These are phyloP conservation scores for Penicillium sp. DNA, from an alignment of 2,329 filamentous ascomycete species.

Conservation along the genomic window DNA sequence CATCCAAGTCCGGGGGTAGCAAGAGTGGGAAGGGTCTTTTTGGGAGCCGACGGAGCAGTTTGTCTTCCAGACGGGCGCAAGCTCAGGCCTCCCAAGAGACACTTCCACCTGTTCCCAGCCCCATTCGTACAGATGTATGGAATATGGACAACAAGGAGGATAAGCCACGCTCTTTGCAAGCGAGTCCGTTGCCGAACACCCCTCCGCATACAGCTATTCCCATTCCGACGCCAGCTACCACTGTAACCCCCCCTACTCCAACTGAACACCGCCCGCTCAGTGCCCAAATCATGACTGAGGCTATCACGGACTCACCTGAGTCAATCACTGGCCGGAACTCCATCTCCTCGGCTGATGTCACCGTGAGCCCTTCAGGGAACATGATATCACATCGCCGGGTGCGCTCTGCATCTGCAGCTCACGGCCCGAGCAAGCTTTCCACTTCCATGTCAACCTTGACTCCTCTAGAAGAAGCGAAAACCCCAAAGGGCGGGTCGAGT, in stretches of 20 bases:
- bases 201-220: slow-evolving; percentile 33
- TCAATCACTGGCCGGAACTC: slow-evolving; percentile 30
- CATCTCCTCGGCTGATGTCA: slow-evolving; percentile 46
- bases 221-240: slow-evolving; percentile 51
- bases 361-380: slow-evolving; percentile 63
- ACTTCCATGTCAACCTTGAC: slow-evolving; percentile 70
- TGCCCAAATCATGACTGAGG: slow-evolving; percentile 31
- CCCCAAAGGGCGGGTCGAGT: slow-evolving; percentile 56
- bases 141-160: slow-evolving; percentile 14
- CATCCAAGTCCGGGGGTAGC: slow-evolving; percentile 42
- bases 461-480: slow-evolving; percentile 66
- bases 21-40: slow-evolving; percentile 43
- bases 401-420: slow-evolving; percentile 55
- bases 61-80: slow-evolving; percentile 33
- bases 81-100: slow-evolving; percentile 29
- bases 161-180: slow-evolving; percentile 24
- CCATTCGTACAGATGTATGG: slow-evolving; percentile 31
- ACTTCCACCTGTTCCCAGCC: slow-evolving; percentile 34
- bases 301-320: slow-evolving; percentile 43
- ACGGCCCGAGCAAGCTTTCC: slow-evolving; percentile 83
- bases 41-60: slow-evolving; percentile 36
- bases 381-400: slow-evolving; percentile 72
- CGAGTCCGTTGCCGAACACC: slow-evolving; percentile 30
- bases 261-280: slow-evolving; percentile 46
- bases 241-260: slow-evolving; percentile 65